Base-by-base conservation (phyloP, 257 asterid genomes). In the Lycium barbarum region DNA sequence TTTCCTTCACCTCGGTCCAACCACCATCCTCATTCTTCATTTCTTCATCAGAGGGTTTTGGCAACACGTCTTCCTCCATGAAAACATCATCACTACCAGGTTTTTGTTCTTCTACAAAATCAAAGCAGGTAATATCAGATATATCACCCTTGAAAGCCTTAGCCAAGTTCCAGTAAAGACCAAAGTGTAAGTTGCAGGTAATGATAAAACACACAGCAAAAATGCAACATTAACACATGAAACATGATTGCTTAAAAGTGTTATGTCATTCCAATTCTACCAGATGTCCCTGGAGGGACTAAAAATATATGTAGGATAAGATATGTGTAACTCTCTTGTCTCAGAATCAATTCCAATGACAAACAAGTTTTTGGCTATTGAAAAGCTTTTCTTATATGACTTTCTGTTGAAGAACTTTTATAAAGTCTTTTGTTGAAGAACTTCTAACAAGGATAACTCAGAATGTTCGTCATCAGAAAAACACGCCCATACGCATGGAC, bases 41-140 rank as follows among this genome's bases (percentile, higher is more conserved):
- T 88, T 90, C 96, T 59, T 87, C 91, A 87, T 89, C 94, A 85
- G 92, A 79, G 83, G 85, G 84, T 84, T 86, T 88, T 14, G 96
- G 94, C 33, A 83, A 90, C 83, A 80, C 85, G 72, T 95, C 98
- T 89, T 95, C 99, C 87, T 95, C 99, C 99, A 95, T 94, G 90
- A 95, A 95, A 71, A 93, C 98, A 90, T 95, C 99, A 90, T 95
- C 95, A 82, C 85, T 85, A 83, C 89, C 93, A 49, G 96, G 93
- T 70, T 89, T 91, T 73, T 91, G 93, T 78, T 89, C 91, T 76
- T 95, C 98, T 96, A 91, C 45, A 83, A 91, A 67, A 59, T 67
- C 55, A 65, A 86, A 72, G 65, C 49, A 71, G 66, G 61, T 78
- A 53, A 33, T 17, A 13, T 78, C 49, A 78, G 82, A 53, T 26